phyloP scores from a whole-genome alignment of 805 yeast genomes.

The Lachancea thermotolerans region DNA sequence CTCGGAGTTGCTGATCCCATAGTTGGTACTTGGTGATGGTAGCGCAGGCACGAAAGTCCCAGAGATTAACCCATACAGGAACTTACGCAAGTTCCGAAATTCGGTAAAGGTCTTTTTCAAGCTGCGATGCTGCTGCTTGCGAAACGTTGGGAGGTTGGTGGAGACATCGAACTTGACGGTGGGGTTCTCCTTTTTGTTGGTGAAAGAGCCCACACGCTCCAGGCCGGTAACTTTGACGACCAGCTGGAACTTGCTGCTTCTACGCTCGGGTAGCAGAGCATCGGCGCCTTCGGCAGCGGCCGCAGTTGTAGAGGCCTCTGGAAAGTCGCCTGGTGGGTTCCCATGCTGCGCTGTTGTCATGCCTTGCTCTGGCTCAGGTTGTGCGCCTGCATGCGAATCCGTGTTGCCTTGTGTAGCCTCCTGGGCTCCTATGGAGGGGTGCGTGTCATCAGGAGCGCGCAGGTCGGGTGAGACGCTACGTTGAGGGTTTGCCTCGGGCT shows the following conservation, averaged over 20 bases:
- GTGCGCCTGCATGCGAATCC: not conserved
- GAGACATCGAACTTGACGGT: slow-evolving; percentile 63
- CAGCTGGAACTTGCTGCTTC: slow-evolving; percentile 34
- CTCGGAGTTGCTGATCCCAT: slow-evolving; percentile 80
- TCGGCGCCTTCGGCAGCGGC: slow-evolving; percentile 1
- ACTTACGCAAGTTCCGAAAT: slow-evolving; percentile 66
- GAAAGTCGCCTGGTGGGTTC: too few relatives aligned
- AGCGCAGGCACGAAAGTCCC: slow-evolving; percentile 91
- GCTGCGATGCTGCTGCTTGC: slow-evolving; percentile 63
- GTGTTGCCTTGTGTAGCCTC: not conserved
- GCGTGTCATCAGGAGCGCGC: not conserved
- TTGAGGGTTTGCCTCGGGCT: slow-evolving; percentile 14
- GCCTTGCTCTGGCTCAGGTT: too few relatives aligned
- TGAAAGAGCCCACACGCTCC: slow-evolving; percentile 51
- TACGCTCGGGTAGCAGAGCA: slow-evolving; percentile 8
- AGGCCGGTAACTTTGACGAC: slow-evolving; percentile 55
- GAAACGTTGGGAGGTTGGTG: slow-evolving; percentile 67
- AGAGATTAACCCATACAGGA: slow-evolving; percentile 70
- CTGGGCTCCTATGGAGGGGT: not conserved
- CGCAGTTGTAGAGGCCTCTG: too few relatives aligned
- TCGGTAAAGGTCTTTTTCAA: slow-evolving; percentile 78
- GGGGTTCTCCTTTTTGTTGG: slow-evolving; percentile 67
- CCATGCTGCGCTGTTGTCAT: too few relatives aligned
- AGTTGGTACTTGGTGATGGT: slow-evolving; percentile 68
- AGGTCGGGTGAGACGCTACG: slow-evolving; percentile 20